A percentile compares a stretch with the other conserved stretches of the same genome.
Evolutionary conservation across 2,329 filamentous ascomycete genomes (phyloP).

Genomic region (Raffaelea deltoideospora): DNA sequence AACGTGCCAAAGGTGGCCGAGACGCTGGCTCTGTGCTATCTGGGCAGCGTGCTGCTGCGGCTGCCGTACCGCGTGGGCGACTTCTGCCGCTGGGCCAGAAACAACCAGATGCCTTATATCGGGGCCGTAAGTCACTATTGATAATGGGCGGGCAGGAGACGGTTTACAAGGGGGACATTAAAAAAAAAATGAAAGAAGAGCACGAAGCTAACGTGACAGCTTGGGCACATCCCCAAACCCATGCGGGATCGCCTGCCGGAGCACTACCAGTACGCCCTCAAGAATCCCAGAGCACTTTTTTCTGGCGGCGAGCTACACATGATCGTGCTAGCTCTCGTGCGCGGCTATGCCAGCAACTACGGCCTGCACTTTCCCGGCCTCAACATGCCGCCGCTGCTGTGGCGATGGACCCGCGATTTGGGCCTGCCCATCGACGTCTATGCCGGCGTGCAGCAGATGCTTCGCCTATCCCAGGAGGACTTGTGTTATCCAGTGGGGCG

Average conservation of each 20-base stretch:
- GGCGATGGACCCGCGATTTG: constrained; percentile 55
- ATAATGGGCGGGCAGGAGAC: too few species aligned
- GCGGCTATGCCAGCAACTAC: constrained; percentile 52
- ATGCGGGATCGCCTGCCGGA: constrained; percentile 52
- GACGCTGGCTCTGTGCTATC: constrained; percentile 63
- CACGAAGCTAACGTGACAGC: constrained; percentile 18
- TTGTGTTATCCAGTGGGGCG: constrained; percentile 41
- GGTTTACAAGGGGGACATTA: too few species aligned
- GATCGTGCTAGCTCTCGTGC: constrained; percentile 43
- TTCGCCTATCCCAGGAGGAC: constrained; percentile 30
- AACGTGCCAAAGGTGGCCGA: constrained; percentile 56
- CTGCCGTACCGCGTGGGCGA: constrained; percentile 65
- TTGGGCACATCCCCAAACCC: constrained; percentile 42
- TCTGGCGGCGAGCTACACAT: constrained; percentile 46
- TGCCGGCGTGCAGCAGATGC: constrained; percentile 40
- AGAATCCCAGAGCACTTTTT: constrained; percentile 30
- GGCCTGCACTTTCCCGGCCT: constrained; percentile 57
- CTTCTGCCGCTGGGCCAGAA: constrained; percentile 51
- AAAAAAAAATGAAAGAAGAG: background rate
- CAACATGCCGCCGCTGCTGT: constrained; percentile 53
- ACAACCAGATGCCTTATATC: constrained; percentile 56
- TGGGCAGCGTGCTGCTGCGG: constrained; percentile 60
- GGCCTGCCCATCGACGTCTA: constrained; percentile 55
- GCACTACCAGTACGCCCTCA: constrained; percentile 43
- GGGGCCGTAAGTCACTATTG: constrained; percentile 34